These are phyloP conservation scores for Psidium friedrichsthalianum DNA, from an alignment of 345 rosid species.

Conservation along the genomic window DNA sequence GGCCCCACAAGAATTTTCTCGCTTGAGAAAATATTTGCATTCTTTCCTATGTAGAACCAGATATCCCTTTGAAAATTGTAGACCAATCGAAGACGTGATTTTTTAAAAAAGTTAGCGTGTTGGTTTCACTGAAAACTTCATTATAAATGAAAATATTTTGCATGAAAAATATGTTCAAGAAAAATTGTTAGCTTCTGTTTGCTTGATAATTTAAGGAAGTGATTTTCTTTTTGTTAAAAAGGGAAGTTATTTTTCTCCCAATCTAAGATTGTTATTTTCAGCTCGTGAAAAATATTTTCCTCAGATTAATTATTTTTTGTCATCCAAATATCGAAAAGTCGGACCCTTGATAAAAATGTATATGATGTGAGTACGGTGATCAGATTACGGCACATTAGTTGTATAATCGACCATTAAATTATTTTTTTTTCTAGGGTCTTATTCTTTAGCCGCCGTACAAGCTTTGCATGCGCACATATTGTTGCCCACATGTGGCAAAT, in stretches of 20 bases:
- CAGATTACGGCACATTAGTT: background rate
- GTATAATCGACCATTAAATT: background rate
- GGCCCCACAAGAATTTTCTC: constrained; percentile 27
- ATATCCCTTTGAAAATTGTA: background rate
- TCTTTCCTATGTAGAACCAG: background rate
- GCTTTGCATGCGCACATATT: constrained; percentile 36
- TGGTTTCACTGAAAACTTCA: no score
- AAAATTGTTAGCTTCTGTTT: no score
- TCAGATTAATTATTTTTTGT: no score
- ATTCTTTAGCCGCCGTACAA: constrained; percentile 53
- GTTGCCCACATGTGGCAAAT: constrained; percentile 25
- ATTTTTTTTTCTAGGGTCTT: constrained; percentile 4
- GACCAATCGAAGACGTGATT: background rate
- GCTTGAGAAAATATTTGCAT: background rate
- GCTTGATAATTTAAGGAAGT: no score
- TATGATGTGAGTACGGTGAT: background rate
- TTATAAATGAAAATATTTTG: no score
- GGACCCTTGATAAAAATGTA: background rate
- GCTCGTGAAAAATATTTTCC: no score
- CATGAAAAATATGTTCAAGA: no score
- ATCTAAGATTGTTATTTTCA: no score
- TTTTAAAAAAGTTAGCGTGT: background rate
- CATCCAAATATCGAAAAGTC: no score
- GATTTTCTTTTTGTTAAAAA: no score
- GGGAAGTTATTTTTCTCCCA: no score